phyloP scores from a whole-genome alignment of 2,329 filamentous ascomycete species.

The Fusarium sp. region DNA sequence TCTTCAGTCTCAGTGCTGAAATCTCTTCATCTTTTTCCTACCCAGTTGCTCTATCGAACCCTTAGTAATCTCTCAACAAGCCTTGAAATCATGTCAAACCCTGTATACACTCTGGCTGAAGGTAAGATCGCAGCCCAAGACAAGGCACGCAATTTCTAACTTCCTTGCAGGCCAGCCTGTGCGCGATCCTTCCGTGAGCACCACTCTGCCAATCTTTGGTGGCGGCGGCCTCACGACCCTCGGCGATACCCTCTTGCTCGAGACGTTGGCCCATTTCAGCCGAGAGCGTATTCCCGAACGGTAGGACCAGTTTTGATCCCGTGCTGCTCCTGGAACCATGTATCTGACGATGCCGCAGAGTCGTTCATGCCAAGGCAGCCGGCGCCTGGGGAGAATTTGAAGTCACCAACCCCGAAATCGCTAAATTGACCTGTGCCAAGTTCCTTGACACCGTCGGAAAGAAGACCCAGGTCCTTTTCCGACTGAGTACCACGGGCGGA shows the following conservation, averaged over 20 bases:
- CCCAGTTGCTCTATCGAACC: too few species aligned
- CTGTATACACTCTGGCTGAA: constrained; percentile 16
- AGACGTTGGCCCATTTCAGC: constrained; percentile 17
- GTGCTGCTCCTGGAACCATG: background rate
- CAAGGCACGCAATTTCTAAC: background rate
- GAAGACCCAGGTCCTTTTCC: constrained; percentile 69
- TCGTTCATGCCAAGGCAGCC: constrained; percentile 52
- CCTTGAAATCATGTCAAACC: constrained; percentile 4
- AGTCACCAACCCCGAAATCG: constrained; percentile 63
- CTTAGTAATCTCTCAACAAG: background rate
- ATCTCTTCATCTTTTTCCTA: constrained; percentile 6
- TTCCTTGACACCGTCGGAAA: constrained; percentile 67
- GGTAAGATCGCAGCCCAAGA: background rate
- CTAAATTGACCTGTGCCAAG: constrained; percentile 63
- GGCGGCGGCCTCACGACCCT: constrained; percentile 19
- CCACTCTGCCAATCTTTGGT: constrained; percentile 11
- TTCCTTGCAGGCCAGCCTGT: constrained; percentile 6
- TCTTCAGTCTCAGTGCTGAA: background rate
- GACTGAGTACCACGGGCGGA: constrained; percentile 78
- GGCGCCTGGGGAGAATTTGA: constrained; percentile 69
- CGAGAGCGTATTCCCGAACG: constrained; percentile 18
- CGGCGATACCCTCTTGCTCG: constrained; percentile 14
- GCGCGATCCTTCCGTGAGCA: constrained; percentile 23
- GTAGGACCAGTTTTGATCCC: background rate
- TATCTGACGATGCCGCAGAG: constrained; percentile 1